These are phyloP conservation scores for Raddia guianensis DNA, from an alignment of 176 grass and related monocot species.

Conservation along the genomic window DNA sequence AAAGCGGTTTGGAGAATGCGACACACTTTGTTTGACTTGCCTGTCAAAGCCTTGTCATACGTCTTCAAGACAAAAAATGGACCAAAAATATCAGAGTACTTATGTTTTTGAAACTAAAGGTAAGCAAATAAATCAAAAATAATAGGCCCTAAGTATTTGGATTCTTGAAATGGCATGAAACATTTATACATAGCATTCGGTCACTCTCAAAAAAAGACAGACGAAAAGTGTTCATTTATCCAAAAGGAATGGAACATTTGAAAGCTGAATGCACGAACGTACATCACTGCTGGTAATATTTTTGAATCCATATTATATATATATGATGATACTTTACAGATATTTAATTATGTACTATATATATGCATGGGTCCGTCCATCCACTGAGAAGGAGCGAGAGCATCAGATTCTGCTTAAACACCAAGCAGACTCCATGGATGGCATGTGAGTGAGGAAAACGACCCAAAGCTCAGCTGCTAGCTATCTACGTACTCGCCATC, in stretches of 20 bases:
- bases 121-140: no score
- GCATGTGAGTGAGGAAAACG: constrained; percentile 36
- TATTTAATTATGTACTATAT: no score
- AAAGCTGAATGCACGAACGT: constrained; percentile 30
- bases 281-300: background rate
- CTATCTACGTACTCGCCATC: constrained; percentile 13
- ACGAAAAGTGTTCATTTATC: constrained; percentile 37
- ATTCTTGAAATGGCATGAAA: no score
- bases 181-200: no score
- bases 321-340: background rate
- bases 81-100: no score
- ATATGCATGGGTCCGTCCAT: constrained; percentile 14
- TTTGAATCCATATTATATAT: background rate
- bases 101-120: no score
- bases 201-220: constrained; percentile 30
- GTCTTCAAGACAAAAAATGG: no score
- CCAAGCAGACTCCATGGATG: constrained; percentile 50
- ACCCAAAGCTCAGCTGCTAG: constrained; percentile 20
- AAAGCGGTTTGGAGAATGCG: no score
- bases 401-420: constrained; percentile 99
- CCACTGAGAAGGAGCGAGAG: constrained; percentile 46
- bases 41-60: no score
- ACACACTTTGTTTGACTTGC: no score
- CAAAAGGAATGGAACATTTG: constrained; percentile 56
- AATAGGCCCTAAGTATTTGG: no score